Conservation (phyloP, 208 protist genomes). For the Acanthamoeba rhysodes region DNA sequence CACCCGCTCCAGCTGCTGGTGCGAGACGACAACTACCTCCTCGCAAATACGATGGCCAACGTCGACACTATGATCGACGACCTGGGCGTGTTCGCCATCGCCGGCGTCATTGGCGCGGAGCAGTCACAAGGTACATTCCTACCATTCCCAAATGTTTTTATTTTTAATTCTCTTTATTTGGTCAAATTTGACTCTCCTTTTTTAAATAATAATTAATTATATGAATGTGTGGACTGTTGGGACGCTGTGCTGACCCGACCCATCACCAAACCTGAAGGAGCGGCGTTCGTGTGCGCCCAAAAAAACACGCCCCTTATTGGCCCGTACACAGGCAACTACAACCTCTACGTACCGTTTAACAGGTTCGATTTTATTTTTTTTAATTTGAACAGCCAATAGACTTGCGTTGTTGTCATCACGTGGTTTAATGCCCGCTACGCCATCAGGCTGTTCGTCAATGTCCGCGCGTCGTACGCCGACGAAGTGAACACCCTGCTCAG, state of each 20-base stretch:
- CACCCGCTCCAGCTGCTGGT: background rate
- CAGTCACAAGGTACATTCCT: constrained; percentile 6
- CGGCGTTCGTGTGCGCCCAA: background rate
- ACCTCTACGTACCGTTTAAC: constrained; percentile 43
- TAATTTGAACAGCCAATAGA: too few species aligned
- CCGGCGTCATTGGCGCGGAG: constrained; percentile 33
- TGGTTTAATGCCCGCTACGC: too few species aligned
- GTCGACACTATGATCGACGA: background rate
- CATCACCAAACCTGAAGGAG: background rate
- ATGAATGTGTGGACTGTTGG: background rate
- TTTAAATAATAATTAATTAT: background rate
- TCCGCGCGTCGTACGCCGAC: constrained; percentile 63
- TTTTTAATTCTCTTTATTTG: background rate
- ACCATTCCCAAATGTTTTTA: background rate
- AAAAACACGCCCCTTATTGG: background rate
- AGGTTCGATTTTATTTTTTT: background rate
- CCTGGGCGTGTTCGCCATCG: background rate
- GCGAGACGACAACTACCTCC: constrained; percentile 7
- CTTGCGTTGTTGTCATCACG: too few species aligned
- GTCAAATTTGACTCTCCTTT: background rate
- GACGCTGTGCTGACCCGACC: background rate
- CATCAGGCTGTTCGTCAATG: constrained; percentile 30
- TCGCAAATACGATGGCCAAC: background rate
- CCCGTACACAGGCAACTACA: constrained; percentile 57
- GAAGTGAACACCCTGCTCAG: constrained; percentile 66